Evolutionary conservation across 306 rosid genomes (phyloP).

Genomic region (Datisca glomerata): DNA sequence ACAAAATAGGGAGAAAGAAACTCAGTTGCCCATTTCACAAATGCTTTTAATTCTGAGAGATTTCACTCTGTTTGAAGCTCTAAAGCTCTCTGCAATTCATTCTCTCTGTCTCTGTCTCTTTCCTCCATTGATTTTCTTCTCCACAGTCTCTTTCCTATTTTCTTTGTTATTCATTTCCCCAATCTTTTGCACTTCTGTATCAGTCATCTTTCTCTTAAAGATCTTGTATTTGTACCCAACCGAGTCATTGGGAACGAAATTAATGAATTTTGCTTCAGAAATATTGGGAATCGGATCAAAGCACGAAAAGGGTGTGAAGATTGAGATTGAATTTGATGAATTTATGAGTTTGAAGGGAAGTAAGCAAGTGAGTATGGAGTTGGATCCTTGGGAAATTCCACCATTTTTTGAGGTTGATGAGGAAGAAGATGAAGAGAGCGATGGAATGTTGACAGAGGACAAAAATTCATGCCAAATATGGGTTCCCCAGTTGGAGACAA

Average conservation of each 20-base stretch:
- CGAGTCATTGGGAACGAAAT: neutral
- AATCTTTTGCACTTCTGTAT: neutral
- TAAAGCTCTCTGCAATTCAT: neutral
- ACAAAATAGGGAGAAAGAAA: too few relatives aligned
- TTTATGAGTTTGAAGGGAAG: conserved; percentile 3
- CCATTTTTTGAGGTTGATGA: conserved; percentile 8
- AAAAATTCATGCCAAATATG: conserved; percentile 8
- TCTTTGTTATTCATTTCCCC: conserved; percentile 4
- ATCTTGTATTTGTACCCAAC: neutral
- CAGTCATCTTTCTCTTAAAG: conserved; percentile 3
- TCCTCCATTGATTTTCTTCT: neutral
- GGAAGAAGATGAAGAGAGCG: conserved; percentile 2
- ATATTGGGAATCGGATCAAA: too few relatives aligned
- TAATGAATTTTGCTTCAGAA: too few relatives aligned
- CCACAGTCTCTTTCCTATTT: conserved; percentile 1
- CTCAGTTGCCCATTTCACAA: neutral
- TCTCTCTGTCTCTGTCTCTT: neutral
- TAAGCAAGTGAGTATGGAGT: conserved; percentile 11
- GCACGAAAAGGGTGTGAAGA: too few relatives aligned
- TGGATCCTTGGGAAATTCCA: conserved; percentile 13
- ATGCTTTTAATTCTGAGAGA: neutral
- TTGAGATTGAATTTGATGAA: neutral
- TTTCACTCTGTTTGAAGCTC: neutral
- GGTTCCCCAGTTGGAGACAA: neutral
- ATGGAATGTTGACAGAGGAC: neutral